Evolutionary conservation across 371 early-diverging fungal species (phyloP).

Genomic region (Mortierella sp.): DNA sequence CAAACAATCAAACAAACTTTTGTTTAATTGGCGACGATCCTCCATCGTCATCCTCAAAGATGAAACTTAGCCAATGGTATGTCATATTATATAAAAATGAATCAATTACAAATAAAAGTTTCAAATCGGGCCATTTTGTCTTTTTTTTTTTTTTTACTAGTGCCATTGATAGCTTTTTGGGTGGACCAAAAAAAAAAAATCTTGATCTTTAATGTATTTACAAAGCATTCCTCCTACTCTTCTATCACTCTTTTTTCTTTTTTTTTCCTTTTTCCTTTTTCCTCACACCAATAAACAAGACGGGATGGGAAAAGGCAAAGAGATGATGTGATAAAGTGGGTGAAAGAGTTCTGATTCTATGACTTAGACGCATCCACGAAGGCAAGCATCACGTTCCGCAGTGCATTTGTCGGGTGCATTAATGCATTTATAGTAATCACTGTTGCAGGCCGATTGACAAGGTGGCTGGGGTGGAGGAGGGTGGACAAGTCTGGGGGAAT

Average conservation of each 20-base stretch:
- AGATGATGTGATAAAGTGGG: background rate
- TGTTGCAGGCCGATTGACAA: constrained; percentile 30
- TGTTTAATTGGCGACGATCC: no score
- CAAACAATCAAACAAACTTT: no score
- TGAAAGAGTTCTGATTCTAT: background rate
- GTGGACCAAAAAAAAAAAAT: no score
- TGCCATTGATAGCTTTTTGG: no score
- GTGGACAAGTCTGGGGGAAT: background rate
- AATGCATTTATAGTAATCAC: constrained; percentile 41
- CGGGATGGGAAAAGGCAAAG: no score
- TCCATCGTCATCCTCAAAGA: no score
- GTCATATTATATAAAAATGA: background rate
- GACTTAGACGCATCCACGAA: constrained; percentile 7
- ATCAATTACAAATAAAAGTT: background rate
- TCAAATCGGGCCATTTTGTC: background rate
- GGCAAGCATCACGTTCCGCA: constrained; percentile 4
- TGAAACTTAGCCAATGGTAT: no score
- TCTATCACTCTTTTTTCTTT: no score
- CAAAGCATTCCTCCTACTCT: no score
- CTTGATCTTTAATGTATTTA: no score
- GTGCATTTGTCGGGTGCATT: constrained; percentile 2
- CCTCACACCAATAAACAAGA: no score
- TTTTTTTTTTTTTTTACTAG: background rate
- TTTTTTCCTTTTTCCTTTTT: no score
- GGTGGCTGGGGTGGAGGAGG: constrained; percentile 34